Percentiles rank a stretch among this genome's conserved stretches.
Conservation (phyloP, 176 grass and related monocot species). For the Juncus inflexus region DNA sequence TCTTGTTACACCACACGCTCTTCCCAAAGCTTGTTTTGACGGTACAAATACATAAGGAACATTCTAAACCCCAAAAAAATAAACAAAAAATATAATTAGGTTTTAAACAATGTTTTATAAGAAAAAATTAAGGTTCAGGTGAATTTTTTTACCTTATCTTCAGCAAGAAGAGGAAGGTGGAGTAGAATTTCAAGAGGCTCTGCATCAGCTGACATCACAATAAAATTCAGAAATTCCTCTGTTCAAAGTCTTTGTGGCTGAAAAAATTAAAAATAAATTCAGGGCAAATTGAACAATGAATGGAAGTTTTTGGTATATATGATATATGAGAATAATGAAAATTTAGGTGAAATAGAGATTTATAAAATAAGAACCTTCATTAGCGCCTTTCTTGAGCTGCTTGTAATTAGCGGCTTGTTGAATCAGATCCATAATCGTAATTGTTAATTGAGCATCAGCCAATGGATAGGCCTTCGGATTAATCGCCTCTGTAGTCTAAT, state of each 20-base stretch:
- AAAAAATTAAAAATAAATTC: background rate
- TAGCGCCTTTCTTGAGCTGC: constrained; percentile 90
- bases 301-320: too few species aligned
- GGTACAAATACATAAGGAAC: constrained; percentile 89
- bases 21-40: constrained; percentile 74
- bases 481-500: constrained; percentile 58
- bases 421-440: constrained; percentile 60
- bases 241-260: constrained; percentile 80
- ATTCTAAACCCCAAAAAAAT: constrained; percentile 37
- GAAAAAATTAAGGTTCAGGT: too few species aligned
- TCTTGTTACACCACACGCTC: constrained; percentile 81
- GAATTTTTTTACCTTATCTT: constrained; percentile 51
- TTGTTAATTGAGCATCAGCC: constrained; percentile 67
- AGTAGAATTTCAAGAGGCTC: constrained; percentile 88
- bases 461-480: constrained; percentile 88
- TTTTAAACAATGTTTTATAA: too few species aligned
- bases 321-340: background rate
- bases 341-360: constrained; percentile 14
- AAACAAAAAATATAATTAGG: too few species aligned
- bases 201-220: constrained; percentile 85
- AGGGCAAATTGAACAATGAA: too few species aligned
- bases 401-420: constrained; percentile 83
- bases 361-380: constrained; percentile 55
- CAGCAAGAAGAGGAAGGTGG: constrained; percentile 69
- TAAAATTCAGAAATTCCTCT: constrained; percentile 84